phyloP scores from a whole-genome alignment of 148 eudicot genomes.

The Vaccinium darrowii region DNA sequence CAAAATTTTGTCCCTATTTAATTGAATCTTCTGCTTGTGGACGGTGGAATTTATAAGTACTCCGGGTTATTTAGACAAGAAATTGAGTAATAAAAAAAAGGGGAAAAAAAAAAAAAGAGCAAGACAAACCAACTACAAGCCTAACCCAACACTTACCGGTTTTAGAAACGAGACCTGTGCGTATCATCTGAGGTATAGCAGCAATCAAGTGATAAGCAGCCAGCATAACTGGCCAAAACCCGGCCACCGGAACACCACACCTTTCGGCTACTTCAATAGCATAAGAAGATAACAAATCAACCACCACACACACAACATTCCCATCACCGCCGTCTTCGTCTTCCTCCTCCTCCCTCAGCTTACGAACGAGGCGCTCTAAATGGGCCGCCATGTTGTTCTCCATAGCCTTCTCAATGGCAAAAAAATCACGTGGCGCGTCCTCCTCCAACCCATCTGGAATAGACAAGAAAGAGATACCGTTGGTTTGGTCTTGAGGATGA shows the following conservation, averaged over 20 bases:
- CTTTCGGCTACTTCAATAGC: slow-evolving; percentile 51
- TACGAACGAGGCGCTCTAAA: slow-evolving; percentile 24
- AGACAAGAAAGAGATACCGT: slow-evolving; percentile 18
- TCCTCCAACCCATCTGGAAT: slow-evolving; percentile 36
- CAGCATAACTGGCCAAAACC: slow-evolving; percentile 83
- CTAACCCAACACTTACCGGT: slow-evolving; percentile 27
- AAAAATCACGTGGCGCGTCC: slow-evolving; percentile 35
- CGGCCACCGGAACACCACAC: slow-evolving; percentile 44
- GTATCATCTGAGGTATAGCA: slow-evolving; percentile 57
- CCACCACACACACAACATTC: slow-evolving; percentile 33
- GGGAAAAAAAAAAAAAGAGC: too few species aligned
- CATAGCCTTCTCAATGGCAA: slow-evolving; percentile 46
- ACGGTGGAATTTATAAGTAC: too few species aligned
- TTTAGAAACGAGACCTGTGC: slow-evolving; percentile 48
- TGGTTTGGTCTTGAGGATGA: background rate
- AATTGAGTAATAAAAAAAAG: too few species aligned
- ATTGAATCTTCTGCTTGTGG: background rate
- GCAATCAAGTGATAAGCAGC: slow-evolving; percentile 51
- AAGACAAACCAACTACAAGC: too few species aligned
- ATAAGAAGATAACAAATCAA: slow-evolving; percentile 59
- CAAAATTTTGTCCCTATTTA: too few species aligned
- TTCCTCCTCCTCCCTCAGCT: slow-evolving; percentile 14
- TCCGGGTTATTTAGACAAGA: too few species aligned
- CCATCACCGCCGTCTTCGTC: slow-evolving; percentile 14
- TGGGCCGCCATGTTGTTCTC: slow-evolving; percentile 37